phyloP scores from a whole-genome alignment of 805 yeast species.

The Debaryomyces maramus region DNA sequence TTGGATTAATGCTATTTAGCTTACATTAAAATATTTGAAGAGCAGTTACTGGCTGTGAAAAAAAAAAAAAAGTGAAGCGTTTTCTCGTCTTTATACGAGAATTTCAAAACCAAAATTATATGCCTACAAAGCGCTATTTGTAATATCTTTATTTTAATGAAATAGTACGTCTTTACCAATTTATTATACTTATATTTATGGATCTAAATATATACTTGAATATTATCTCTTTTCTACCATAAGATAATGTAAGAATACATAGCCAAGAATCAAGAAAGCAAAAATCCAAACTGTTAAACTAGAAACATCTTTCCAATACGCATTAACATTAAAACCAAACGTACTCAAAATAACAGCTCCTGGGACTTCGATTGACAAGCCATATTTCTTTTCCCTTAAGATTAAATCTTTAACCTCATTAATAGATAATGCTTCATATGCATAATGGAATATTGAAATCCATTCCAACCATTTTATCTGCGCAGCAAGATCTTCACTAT shows the following conservation, averaged over 20 bases:
- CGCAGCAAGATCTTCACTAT: slow-evolving; percentile 57
- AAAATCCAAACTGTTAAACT: slow-evolving; percentile 59
- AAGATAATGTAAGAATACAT: slow-evolving; percentile 65
- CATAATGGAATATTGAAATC: slow-evolving; percentile 90
- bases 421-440: slow-evolving; percentile 88
- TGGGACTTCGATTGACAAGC: slow-evolving; percentile 91
- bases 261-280: slow-evolving; percentile 67
- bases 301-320: slow-evolving; percentile 64
- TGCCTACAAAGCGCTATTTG: too few relatives aligned
- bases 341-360: slow-evolving; percentile 96
- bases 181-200: too few relatives aligned
- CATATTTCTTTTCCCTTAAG: slow-evolving; percentile 84
- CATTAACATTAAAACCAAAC: slow-evolving; percentile 87
- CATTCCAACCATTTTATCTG: slow-evolving; percentile 75
- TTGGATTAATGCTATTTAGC: background rate
- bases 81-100: too few relatives aligned
- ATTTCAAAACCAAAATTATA: too few relatives aligned
- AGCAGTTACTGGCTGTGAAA: too few relatives aligned
- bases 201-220: too few relatives aligned
- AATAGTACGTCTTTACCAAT: too few relatives aligned
- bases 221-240: slow-evolving; percentile 71
- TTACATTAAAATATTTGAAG: too few relatives aligned
- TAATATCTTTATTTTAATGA: too few relatives aligned
- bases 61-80: too few relatives aligned
- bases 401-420: slow-evolving; percentile 89